Conservation (phyloP, 495 filamentous ascomycete species). For the Aspergillus heteromorphus region DNA sequence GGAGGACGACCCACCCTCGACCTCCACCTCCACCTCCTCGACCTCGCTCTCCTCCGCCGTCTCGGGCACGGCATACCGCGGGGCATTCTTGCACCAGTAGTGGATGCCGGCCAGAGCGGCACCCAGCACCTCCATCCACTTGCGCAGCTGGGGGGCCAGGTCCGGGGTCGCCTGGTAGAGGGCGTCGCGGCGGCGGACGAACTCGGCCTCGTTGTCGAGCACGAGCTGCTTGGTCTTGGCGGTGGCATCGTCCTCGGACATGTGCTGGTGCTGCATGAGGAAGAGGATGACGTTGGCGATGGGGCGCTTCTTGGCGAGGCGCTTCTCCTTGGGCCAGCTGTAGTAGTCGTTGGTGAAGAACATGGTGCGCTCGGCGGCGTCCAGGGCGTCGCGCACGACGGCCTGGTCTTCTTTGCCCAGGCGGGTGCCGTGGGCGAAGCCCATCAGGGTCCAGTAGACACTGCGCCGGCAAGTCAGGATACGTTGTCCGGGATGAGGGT, state of each 20-base stretch:
- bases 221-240: constrained; percentile 11
- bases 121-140: constrained; percentile 14
- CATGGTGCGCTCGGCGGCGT: constrained; percentile 13
- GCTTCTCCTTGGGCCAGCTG: constrained; percentile 11
- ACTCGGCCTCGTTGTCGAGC: constrained; percentile 8
- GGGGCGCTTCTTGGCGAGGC: constrained; percentile 5
- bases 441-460: constrained; percentile 12
- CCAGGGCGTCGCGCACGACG: constrained; percentile 8
- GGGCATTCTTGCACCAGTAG: constrained; percentile 14
- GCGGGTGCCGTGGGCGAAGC: constrained; percentile 10
- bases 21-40: constrained; percentile 4
- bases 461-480: no score
- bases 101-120: constrained; percentile 9
- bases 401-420: constrained; percentile 14
- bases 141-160: constrained; percentile 7
- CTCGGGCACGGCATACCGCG: constrained; percentile 7
- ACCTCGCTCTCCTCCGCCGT: neutral
- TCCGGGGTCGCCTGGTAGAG: constrained; percentile 9
- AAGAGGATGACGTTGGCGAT: constrained; percentile 11
- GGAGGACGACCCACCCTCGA: neutral
- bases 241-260: constrained; percentile 10
- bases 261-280: constrained; percentile 11
- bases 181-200: constrained; percentile 5
- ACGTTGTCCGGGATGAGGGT: no score
- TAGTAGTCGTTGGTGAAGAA: constrained; percentile 18